A percentile compares a stretch with the other conserved stretches of the same genome.
Conservation (phyloP, 2,329 filamentous ascomycete genomes). For the Ophiocordyceps camponoti-rufipedis region DNA sequence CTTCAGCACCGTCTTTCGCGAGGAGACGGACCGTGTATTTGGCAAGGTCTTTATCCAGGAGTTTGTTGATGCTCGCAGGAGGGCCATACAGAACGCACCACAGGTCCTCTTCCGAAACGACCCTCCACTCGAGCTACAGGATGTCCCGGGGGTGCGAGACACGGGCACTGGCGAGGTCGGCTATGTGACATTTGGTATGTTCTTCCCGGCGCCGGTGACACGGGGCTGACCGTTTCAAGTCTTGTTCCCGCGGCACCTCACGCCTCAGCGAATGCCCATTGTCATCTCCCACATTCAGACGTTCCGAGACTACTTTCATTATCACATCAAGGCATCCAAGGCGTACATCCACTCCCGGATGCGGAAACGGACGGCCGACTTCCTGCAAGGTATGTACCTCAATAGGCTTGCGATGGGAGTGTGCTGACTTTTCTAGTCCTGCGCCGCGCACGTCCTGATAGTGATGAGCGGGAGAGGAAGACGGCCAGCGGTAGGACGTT, state of each 20-base stretch:
- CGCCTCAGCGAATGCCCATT: constrained; percentile 74
- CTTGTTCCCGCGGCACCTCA: constrained; percentile 87
- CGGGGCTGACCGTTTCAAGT: constrained; percentile 59
- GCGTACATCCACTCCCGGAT: constrained; percentile 98
- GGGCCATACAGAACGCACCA: constrained; percentile 94
- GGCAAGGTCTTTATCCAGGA: constrained; percentile 98
- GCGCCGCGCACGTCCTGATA: constrained; percentile 84
- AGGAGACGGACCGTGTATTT: constrained; percentile 94
- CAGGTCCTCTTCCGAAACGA: constrained; percentile 95
- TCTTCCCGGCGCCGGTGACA: background rate
- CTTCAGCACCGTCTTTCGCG: constrained; percentile 93
- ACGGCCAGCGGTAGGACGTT: constrained; percentile 94
- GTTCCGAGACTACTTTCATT: constrained; percentile 99
- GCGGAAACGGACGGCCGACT: constrained; percentile 93
- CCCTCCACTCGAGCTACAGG: constrained; percentile 77
- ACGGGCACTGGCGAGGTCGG: constrained; percentile 72
- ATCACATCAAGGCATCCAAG: constrained; percentile 99
- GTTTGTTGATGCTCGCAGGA: constrained; percentile 87
- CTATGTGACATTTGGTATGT: constrained; percentile 90
- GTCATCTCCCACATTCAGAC: constrained; percentile 99
- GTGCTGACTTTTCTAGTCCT: constrained; percentile 44
- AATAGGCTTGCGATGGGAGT: no score
- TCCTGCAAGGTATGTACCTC: constrained; percentile 60
- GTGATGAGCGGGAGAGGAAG: constrained; percentile 94
- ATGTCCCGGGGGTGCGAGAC: constrained; percentile 63